Evolutionary conservation across 441 rosid species (phyloP), one percentile per base, ranked within the genome.

Genomic region (Eutrema salsugineum): DNA sequence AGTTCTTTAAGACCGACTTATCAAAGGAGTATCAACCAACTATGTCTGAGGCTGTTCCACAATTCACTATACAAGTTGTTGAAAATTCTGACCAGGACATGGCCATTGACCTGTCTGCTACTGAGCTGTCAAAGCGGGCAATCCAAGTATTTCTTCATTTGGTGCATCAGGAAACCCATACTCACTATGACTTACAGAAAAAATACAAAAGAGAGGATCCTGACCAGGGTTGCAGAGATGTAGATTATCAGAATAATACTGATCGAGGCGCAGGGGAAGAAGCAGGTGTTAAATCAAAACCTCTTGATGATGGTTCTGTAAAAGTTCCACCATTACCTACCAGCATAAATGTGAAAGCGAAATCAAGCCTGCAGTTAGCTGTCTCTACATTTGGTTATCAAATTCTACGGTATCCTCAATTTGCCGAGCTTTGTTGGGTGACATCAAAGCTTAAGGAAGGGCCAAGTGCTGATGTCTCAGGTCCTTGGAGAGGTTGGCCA

Each of bases 361-460:
- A 90, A 79, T 85, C 97, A 67, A 91, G 73, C 84, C 77, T 88
- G 85, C 75, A 85, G 76, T 70, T 89, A 59, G 95, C 95, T 46
- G 78, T 95, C 66, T 83, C 89, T 42, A 81, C 92, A 54, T 85
- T 93, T 82, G 99, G 99, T 59, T 83, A 87, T 84, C 98, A 92
- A 82, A 83, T 95, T 78, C 83, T 95, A 66, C 86, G 77, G 68
- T 93, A 82, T 84, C 96, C 96, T 75, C 99, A 93, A 78, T 93
- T 95, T 87, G 94, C 99, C 69, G 98, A 91, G 81, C 96, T 95
- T 64, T 93, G 99, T 81, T 95, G 98, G 99, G 84, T 88, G 38
- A 88, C 98, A 43, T 93, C 99, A 40, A 95, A 91, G 84, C 85
- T 95, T 63, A 91, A 87, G 81, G 95, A 86, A 78, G 99, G 99